Evolutionary conservation across 768 basidiomycete genomes (phyloP).

Genomic region (Tulasnella calospora): DNA sequence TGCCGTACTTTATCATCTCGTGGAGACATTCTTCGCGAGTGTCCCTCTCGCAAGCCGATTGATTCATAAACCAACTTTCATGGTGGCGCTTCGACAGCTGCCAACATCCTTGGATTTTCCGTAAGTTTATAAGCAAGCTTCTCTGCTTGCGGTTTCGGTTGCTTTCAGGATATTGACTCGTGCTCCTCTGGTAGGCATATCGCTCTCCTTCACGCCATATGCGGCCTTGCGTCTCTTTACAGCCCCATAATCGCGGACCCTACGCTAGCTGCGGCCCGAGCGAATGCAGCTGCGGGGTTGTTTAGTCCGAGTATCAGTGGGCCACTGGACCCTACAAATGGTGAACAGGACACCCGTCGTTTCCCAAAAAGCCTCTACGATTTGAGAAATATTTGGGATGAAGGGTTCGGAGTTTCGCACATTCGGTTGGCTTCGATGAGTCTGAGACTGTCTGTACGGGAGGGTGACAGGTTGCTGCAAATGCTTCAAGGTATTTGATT

Average conservation of each 20-base stretch:
- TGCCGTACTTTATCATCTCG: conserved; percentile 21
- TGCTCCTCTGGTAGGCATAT: not conserved
- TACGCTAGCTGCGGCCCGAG: conserved; percentile 29
- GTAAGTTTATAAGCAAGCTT: not conserved
- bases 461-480: conserved; percentile 14
- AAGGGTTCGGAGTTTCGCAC: conserved; percentile 5
- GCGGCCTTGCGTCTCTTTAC: conserved; percentile 27
- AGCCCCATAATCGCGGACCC: conserved; percentile 19
- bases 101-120: conserved; percentile 26
- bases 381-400: not conserved
- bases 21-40: conserved; percentile 26
- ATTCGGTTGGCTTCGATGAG: not conserved
- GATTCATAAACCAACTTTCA: conserved; percentile 27
- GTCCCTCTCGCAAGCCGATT: conserved; percentile 22
- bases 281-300: not conserved
- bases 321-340: not conserved
- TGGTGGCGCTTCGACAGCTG: not conserved
- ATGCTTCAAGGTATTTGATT: conserved; percentile 18
- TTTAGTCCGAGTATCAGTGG: not conserved
- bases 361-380: conserved; percentile 4
- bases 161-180: not conserved
- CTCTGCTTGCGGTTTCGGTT: not conserved
- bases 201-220: conserved; percentile 28
- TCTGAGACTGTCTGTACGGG: not conserved
- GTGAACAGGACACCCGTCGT: not conserved